Evolutionary conservation across 257 asterid genomes (phyloP).

Genomic region (Capsicum chinense): DNA sequence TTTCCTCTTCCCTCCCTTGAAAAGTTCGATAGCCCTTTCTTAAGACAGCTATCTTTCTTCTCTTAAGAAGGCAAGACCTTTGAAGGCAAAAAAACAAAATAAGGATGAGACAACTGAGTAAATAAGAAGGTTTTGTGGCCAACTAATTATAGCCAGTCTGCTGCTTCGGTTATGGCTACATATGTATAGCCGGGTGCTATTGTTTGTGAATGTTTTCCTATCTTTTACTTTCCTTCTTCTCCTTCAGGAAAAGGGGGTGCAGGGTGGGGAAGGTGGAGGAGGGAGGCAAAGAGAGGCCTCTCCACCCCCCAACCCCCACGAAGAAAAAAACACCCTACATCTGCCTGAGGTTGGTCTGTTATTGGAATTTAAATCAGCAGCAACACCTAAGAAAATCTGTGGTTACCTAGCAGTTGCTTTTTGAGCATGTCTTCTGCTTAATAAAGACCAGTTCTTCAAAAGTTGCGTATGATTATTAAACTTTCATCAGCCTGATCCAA

Average conservation of each 20-base stretch:
- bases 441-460: not conserved
- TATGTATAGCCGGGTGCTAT: not conserved
- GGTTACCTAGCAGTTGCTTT: not conserved
- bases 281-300: not conserved
- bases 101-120: not conserved
- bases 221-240: not conserved
- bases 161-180: not conserved
- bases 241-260: not conserved
- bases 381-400: not conserved
- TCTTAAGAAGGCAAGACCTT: not conserved
- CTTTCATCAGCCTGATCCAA: not conserved
- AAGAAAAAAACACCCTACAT: not conserved
- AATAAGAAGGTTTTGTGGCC: not conserved
- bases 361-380: not conserved
- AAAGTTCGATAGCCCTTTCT: not conserved
- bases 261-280: not conserved
- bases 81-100: not conserved
- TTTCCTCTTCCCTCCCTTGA: not conserved
- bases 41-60: not conserved
- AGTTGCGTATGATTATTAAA: not conserved
- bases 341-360: not conserved
- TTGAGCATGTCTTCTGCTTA: not conserved
- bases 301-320: too few species aligned
- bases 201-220: not conserved
- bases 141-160: not conserved